Base-by-base conservation (phyloP, 163 green algal genomes). In the Chlamydomonas reinhardtii region DNA sequence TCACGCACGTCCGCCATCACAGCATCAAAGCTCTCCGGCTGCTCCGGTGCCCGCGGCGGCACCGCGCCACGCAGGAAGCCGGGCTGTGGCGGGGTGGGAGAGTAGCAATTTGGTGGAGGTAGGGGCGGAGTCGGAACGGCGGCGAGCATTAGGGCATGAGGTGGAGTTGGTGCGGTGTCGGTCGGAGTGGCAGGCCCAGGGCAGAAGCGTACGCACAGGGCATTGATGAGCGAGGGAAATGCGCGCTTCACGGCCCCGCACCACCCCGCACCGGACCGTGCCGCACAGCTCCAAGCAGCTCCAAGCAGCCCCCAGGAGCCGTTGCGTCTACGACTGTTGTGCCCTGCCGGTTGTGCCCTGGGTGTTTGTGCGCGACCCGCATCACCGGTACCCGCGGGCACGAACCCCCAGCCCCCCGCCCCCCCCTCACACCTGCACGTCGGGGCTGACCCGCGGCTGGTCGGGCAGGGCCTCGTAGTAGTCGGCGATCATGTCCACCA, bases 401-500 rank as follows among this genome's bases (percentile, higher is more conserved):
- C 73, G 5, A 1, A 31, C 16, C 31, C 8, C 2, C 6, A 64
- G 29, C 2, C 4, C 1, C 24, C 59, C 17, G 14, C 4, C 19
- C 59, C 59, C 27, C 19, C 14, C 62, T 11, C 64, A 4, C 34
- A 86, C 79, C 79, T 86, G 32, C 25, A 89, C 83, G 16, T 84
- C 74, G 32, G 74, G 74, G 66, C 31, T 62, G 22, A 89, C 74
- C 48, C 48, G 48, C 0, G 62, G 83, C 71, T 66, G 31, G 9
- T 61, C 2, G 2, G 19, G 39, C 24, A 89, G 25, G 5, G 8
- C 17, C 15, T 64, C 61, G 52, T 84, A 74, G 82, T 91, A 91
- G 61, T 91, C 82, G 52, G 56, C 73, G 6, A 91, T 82, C 32
- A 52, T 65, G 71, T 91, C 87, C 62, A 91, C 87, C 75, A 89